Percentiles rank a stretch among this genome's conserved stretches.
Conservation (phyloP, 306 rosid species). For the Cucumis melo region DNA sequence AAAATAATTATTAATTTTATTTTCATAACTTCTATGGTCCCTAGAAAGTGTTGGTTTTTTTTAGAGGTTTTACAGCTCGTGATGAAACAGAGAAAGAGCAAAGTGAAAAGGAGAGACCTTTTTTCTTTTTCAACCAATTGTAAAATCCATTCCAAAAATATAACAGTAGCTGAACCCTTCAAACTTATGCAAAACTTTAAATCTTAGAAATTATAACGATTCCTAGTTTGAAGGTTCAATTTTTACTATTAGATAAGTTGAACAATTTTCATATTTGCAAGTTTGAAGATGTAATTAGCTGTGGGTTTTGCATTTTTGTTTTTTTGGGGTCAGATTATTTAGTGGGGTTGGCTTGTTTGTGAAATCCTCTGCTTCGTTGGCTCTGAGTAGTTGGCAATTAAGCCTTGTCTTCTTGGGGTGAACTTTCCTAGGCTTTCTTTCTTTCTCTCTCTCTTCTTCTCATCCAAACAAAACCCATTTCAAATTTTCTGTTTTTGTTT, state of each 20-base stretch:
- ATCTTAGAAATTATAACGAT: too few relatives aligned
- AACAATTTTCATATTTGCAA: too few relatives aligned
- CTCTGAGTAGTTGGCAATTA: constrained; percentile 33
- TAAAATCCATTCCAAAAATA: too few relatives aligned
- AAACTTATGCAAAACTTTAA: too few relatives aligned
- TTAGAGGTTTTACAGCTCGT: constrained; percentile 45
- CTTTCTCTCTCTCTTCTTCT: neutral
- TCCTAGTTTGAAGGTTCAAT: too few relatives aligned
- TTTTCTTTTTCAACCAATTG: neutral
- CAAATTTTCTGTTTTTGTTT: neutral
- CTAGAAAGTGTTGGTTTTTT: neutral
- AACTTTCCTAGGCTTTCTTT: constrained; percentile 18
- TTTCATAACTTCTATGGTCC: constrained; percentile 18
- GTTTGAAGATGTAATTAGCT: too few relatives aligned
- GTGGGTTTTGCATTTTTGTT: too few relatives aligned
- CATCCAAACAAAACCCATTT: constrained; percentile 4
- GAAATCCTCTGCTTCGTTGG: constrained; percentile 32
- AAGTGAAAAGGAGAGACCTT: constrained; percentile 6
- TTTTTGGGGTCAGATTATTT: neutral
- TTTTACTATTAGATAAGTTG: too few relatives aligned
- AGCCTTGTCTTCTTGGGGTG: constrained; percentile 27
- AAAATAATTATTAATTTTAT: too few relatives aligned
- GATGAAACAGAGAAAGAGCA: constrained; percentile 38
- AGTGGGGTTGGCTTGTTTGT: constrained; percentile 11
- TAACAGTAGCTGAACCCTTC: too few relatives aligned